Base-by-base conservation (phyloP, 257 asterid species). In the Ilex asprella region DNA sequence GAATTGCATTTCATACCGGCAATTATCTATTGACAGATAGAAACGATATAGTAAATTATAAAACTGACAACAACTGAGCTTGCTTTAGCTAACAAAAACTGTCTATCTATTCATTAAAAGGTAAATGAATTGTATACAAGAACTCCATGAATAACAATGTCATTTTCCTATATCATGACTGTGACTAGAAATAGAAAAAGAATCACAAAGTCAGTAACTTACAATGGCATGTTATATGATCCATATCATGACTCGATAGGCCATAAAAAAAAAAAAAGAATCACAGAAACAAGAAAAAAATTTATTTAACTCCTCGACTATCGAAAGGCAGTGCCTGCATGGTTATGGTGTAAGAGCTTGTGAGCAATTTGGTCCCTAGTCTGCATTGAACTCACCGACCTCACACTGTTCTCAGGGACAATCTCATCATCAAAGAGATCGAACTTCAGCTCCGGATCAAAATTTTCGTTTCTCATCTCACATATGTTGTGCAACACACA, bases 401-500 rank as follows among this genome's bases (percentile, higher is more conserved):
- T 70, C 56, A 73, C 81, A 1, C 69, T 30, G 29, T 70, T 79
- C 39, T 88, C 89, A 0, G 87, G 77, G 2, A 74, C 43, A 35
- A 72, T 67, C 29, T 77, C 77, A 73, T 91, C 98, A 10, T 91
- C 96, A 41, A 79, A 79, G 51, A 81, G 56, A 55, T 85, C 87
- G 41, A 85, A 79, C 73, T 84, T 73, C 72, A 81, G 57, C 14
- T 88, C 95, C 12, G 70, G 56, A 39, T 65, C 63, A 66, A 91
- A 11, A 43, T 70, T 88, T 32, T 91, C 96, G 2, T 71, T 66
- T 27, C 76, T 74, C 69, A 78, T 81, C 78, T 88, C 98, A 65
- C 98, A 91, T 12, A 91, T 72, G 16, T 91, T 91, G 50, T 91
- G 94, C 79, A 91, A 56, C 4, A 86, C 94, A 62, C 95, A 91